These are phyloP conservation scores for Arctostaphylos glauca DNA, from an alignment of 148 eudicot genomes.

Conservation along the genomic window DNA sequence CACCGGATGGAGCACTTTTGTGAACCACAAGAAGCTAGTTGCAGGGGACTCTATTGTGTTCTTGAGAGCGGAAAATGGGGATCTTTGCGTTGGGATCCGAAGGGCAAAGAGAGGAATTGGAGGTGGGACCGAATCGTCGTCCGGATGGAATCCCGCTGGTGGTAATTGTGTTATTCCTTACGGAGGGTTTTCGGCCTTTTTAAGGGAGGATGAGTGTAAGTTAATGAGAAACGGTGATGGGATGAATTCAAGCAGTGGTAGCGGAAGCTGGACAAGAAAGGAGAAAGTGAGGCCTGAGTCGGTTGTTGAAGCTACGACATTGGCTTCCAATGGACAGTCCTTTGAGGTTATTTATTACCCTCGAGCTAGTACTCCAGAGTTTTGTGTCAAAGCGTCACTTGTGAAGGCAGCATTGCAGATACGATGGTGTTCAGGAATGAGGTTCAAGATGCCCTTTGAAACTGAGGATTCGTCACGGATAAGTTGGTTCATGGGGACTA, in stretches of 20 bases:
- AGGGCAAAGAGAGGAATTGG: conserved; percentile 77
- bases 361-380: conserved; percentile 92
- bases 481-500: conserved; percentile 96
- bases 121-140: conserved; percentile 49
- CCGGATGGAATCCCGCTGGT: conserved; percentile 73
- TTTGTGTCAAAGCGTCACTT: conserved; percentile 69
- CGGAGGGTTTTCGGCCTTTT: conserved; percentile 64
- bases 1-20: conserved; percentile 96
- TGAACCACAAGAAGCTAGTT: conserved; percentile 85
- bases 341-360: conserved; percentile 91
- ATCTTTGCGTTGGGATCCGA: conserved; percentile 86
- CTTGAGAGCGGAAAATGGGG: conserved; percentile 81
- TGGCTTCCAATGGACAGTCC: conserved; percentile 59
- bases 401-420: conserved; percentile 68
- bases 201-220: conserved; percentile 60
- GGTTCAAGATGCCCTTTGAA: conserved; percentile 96
- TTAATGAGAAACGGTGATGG: conserved; percentile 41
- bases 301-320: conserved; percentile 60
- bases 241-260: conserved; percentile 24
- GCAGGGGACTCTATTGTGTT: conserved; percentile 96
- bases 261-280: conserved; percentile 21
- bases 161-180: conserved; percentile 28
- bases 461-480: conserved; percentile 92
- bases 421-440: conserved; percentile 89
- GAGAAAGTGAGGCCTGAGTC: conserved; percentile 64